Base-by-base conservation (phyloP, 2,329 filamentous ascomycete species). In the Stemphylium vesicarium region DNA sequence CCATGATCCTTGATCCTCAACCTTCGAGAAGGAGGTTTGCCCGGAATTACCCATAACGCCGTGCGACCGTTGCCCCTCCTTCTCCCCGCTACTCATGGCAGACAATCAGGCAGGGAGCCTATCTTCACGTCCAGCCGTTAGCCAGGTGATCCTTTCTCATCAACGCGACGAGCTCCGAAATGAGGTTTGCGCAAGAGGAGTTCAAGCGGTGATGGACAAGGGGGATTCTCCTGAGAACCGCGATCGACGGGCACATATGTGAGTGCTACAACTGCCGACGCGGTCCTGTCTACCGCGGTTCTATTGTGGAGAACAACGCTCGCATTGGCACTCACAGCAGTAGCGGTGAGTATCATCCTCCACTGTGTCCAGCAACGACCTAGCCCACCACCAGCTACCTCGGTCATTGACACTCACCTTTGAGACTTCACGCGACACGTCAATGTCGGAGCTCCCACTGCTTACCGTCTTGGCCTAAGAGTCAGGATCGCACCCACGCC, bases 21-120 rank as follows among this genome's bases (percentile, higher is more conserved):
- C 42, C 58, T 68, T 67, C 65, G 53, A 57, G 62, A 68, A 68
- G 60, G 55, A 57, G 51, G 47, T 59, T 60, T 58, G 54, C 50
- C 44, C 59, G 57, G 59, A 61, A 53, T 46, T 57, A 47, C 26
- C 58, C 62, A 64, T 56, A 51, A 38, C 47, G 50, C 55, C 56
- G 49, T 42, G 48, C 50, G 52, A 51, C 61, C 52, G 60, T 64
- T 63, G 43, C 50, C 50, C 48, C 56, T 59, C 52, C 46, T 46
- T 31, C 26, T 47, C 40, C 53, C 44, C 24, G 42, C 48, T 50
- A 59, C 52, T 56, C 53, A 38, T 46, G 56, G 40, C 39, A 29
- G 24, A 31, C 53, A 55, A 26, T 38, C 36, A 49, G 40, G 33
- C 51, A 58, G 46, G 55, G 52, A 56, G 49, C 53, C 32, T 31